Base-by-base conservation (phyloP, 345 rosid species). In the Geranium rotundifolium region DNA sequence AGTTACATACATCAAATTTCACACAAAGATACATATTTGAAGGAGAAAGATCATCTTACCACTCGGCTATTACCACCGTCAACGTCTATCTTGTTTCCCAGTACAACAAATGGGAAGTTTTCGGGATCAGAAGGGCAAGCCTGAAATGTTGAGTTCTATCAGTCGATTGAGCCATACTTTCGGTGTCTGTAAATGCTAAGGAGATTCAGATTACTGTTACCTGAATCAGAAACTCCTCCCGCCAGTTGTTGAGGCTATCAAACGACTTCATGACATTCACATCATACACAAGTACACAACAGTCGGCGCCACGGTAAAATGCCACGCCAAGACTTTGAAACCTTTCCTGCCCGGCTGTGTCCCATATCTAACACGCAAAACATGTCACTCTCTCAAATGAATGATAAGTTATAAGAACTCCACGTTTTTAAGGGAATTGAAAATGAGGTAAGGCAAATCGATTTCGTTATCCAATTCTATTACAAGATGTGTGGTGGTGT, bases 321-420 rank as follows among this genome's bases (percentile, higher is more conserved):
- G 96, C 93, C 13, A 89, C 96, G 56, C 91, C 96, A 7, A 89
- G 85, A 64, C 96, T 89, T 63, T 89, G 96, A 62, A 89, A 89
- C 59, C 96, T 80, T 63, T 89, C 96, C 76, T 89, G 96, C 15
- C 96, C 93, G 7, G 96, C 91, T 19, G 96, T 89, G 72, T 89
- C 96, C 96, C 96, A 89, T 69, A 89, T 84, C 96, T 90, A 77
- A 68, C 4, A 54, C 56, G 12, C 46, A 64, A 18, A 29, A 31
- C 19, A 1, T 54, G 31, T 3, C 61, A 41, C 46, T 37, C 46
- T 37, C 46, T 23, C 27, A 37, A 37, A 37, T 37, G 1, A 37
- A 37, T 37, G 9, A 37, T 37, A 37, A 5, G 12, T 5, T 37
- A 37, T 0, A 6, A 37, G 12, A 37, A 37, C 46, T 23, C 27